Conservation (phyloP, 371 early-diverging fungal genomes). For the Enterocytospora artemiae region DNA sequence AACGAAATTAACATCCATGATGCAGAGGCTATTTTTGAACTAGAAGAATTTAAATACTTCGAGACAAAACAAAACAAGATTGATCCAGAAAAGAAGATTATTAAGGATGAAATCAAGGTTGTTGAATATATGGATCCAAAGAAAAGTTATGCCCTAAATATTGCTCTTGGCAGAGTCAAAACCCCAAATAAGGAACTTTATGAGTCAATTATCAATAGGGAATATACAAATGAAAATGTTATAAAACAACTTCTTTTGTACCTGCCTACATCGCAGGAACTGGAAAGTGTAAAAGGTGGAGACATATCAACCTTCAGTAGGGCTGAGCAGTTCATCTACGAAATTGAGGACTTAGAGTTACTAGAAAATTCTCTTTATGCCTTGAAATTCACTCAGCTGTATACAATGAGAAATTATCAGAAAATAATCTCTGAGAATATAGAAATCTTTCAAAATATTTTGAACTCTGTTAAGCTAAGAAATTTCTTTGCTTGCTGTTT, state of each 20-base stretch:
- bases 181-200: slow-evolving; percentile 22
- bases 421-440: slow-evolving; percentile 2
- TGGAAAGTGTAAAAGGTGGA: slow-evolving; percentile 5
- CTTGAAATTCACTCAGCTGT: slow-evolving; percentile 16
- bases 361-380: slow-evolving; percentile 2
- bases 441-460: slow-evolving; percentile 5
- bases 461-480: slow-evolving; percentile 10
- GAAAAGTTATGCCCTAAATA: slow-evolving; percentile 46
- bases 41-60: slow-evolving; percentile 31
- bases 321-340: slow-evolving; percentile 45
- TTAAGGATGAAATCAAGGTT: slow-evolving; percentile 13
- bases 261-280: slow-evolving; percentile 42
- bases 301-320: neutral
- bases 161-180: slow-evolving; percentile 46
- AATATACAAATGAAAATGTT: slow-evolving; percentile 36
- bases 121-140: slow-evolving; percentile 23
- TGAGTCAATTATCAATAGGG: slow-evolving; percentile 13
- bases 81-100: neutral
- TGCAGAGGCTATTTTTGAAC: slow-evolving; percentile 14
- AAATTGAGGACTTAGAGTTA: slow-evolving; percentile 9
- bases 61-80: slow-evolving; percentile 1
- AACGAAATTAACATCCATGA: slow-evolving; percentile 3
- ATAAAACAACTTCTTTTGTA: slow-evolving; percentile 47
- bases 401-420: slow-evolving; percentile 2
- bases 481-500: slow-evolving; percentile 22